Percentiles rank a stretch among this genome's conserved stretches.
These are phyloP conservation scores for Glycine latifolia DNA, from an alignment of 306 rosid genomes.

Conservation along the genomic window DNA sequence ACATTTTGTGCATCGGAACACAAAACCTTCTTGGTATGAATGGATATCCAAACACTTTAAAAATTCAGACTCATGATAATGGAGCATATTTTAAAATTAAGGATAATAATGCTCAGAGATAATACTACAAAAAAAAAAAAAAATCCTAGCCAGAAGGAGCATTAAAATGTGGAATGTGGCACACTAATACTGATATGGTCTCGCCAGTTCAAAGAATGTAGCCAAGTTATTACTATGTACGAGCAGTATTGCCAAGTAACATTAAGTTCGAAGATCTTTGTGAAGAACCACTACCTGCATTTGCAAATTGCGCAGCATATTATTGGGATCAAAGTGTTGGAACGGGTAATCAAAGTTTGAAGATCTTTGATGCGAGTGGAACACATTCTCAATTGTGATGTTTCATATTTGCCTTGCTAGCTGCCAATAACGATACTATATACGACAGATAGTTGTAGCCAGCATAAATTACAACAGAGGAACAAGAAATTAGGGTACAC, in stretches of 20 bases:
- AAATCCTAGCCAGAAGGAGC: not conserved
- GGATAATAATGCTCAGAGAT: not conserved
- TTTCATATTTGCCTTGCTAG: no score
- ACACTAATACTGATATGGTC: not conserved
- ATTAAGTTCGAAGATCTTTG: not conserved
- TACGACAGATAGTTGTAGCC: no score
- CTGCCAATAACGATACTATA: no score
- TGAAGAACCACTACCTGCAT: no score
- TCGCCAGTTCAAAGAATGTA: not conserved
- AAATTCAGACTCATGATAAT: not conserved
- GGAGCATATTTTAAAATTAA: no score
- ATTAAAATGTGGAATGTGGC: no score
- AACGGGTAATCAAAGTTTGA: not conserved
- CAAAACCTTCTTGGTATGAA: no score
- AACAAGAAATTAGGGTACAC: no score
- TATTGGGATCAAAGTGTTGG: not conserved
- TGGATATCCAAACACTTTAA: not conserved
- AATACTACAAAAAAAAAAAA: not conserved
- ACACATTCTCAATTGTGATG: no score
- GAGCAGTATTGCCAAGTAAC: not conserved
- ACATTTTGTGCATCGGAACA: no score
- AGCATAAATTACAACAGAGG: no score
- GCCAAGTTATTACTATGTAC: not conserved
- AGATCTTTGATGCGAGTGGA: not conserved
- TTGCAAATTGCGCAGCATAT: conserved; percentile 10